Base-by-base conservation (phyloP, 2,329 filamentous ascomycete species). In the Colletotrichum simmondsii region DNA sequence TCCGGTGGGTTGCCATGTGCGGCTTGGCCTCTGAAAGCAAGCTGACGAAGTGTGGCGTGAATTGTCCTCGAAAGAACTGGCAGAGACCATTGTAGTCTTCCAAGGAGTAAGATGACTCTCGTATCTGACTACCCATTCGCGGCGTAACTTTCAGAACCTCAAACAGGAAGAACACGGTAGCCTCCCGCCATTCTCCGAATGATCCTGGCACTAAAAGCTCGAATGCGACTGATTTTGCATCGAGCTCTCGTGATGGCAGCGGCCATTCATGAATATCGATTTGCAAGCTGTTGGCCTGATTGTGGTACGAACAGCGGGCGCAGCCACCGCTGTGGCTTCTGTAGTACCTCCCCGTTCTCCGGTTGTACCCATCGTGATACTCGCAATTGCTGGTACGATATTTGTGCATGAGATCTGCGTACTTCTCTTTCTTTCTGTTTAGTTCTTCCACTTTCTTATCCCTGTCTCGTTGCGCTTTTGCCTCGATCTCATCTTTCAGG, bases 181-280 rank as follows among this genome's bases (percentile, higher is more conserved):
- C 74, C 68, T 90, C 85, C 16, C 89, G 81, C 89, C 89, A 92
- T 1, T 75, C 61, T 0, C 76, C 76, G 42, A 89, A 86, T 0
- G 76, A 37, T 0, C 24, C 5, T 0, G 89, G 89, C 0, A 84
- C 73, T 0, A 75, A 64, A 0, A 91, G 78, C 74, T 92, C 90
- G 63, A 92, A 92, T 0, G 91, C 81, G 0, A 84, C 82, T 0
- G 87, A 81, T 69, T 87, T 85, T 0, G 82, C 82, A 11, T 82
- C 32, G 0, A 73, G 10, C 0, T 58, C 0, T 0, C 81, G 19
- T 0, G 52, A 32, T 0, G 89, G 85, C 0, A 92, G 79, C 0
- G 90, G 89, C 88, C 88, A 91, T 76, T 92, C 90, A 74, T 89
- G 82, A 11, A 89, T 76, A 0, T 58, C 1, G 7, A 92, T 90